These are phyloP conservation scores for Microcyclospora tardicrescens DNA, from an alignment of 2,329 filamentous ascomycete species.

Conservation along the genomic window DNA sequence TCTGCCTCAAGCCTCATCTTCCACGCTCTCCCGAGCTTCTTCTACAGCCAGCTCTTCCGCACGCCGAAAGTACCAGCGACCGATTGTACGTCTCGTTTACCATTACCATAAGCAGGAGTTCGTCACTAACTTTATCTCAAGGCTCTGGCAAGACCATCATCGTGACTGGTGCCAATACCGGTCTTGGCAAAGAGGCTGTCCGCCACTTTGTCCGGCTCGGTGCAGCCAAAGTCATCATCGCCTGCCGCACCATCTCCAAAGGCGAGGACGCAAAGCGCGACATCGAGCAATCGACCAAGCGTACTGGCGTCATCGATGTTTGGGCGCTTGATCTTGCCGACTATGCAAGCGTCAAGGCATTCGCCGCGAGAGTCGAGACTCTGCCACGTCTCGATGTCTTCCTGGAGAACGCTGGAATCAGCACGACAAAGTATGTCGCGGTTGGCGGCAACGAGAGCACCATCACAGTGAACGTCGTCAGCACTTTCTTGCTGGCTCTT, in stretches of 20 bases:
- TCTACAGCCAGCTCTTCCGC: conserved; percentile 30
- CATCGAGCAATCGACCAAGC: conserved; percentile 25
- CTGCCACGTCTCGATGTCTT: conserved; percentile 24
- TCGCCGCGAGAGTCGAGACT: conserved; percentile 17
- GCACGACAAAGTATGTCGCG: conserved; percentile 16
- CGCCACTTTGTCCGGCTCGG: conserved; percentile 30
- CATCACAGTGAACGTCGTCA: conserved; percentile 42
- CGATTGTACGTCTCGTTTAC: conserved; percentile 4
- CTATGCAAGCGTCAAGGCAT: conserved; percentile 27
- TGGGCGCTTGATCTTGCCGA: conserved; percentile 34
- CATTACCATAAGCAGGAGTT: conserved; percentile 14
- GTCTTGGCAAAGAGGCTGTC: conserved; percentile 35
- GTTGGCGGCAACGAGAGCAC: conserved; percentile 34
- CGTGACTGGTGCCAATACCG: conserved; percentile 37
- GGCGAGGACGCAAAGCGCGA: conserved; percentile 31
- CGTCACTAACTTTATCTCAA: conserved; percentile 3
- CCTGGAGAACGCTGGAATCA: conserved; percentile 27
- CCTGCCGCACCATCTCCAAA: conserved; percentile 30
- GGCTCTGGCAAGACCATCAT: conserved; percentile 28
- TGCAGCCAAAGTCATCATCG: conserved; percentile 32
- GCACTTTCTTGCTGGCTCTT: conserved; percentile 37
- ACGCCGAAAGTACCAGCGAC: conserved; percentile 22
- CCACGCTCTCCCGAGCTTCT: conserved; percentile 16
- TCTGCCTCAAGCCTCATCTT: background rate
- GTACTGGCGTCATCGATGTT: conserved; percentile 28